Evolutionary conservation across 257 asterid genomes (phyloP).

Genomic region (Salvia rosmarinus): DNA sequence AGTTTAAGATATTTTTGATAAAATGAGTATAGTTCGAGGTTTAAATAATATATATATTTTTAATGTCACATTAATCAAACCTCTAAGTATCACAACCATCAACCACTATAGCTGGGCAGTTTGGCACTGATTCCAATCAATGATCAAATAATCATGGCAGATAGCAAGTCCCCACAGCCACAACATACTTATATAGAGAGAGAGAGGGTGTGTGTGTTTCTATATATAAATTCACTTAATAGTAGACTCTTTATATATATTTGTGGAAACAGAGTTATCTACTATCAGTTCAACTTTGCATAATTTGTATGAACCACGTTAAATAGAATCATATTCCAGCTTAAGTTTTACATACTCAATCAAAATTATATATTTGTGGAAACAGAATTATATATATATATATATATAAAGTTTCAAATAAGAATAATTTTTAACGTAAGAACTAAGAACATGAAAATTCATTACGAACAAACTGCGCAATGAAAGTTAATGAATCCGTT

Average conservation of each 20-base stretch:
- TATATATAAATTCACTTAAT: background rate
- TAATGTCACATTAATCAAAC: background rate
- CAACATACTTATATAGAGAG: background rate
- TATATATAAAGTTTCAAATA: too few relatives aligned
- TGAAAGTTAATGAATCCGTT: too few relatives aligned
- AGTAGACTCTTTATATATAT: background rate
- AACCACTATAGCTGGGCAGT: conserved; percentile 14
- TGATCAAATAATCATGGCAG: conserved; percentile 15
- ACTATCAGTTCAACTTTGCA: conserved; percentile 46
- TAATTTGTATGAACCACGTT: conserved; percentile 44
- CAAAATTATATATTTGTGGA: background rate
- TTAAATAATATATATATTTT: background rate
- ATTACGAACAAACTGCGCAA: too few relatives aligned
- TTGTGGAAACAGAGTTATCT: background rate
- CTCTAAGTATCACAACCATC: conserved; percentile 10
- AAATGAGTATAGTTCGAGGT: too few relatives aligned
- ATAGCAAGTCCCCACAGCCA: background rate
- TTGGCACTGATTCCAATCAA: conserved; percentile 25
- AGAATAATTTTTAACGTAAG: too few relatives aligned
- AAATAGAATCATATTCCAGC: conserved; percentile 51
- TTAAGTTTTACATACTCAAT: conserved; percentile 29
- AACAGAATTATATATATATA: too few relatives aligned
- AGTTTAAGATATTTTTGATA: too few relatives aligned
- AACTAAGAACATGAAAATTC: too few relatives aligned
- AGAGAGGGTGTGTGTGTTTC: background rate